phyloP scores from a whole-genome alignment of 2,329 filamentous ascomycete genomes.

The Whalleya microplaca region DNA sequence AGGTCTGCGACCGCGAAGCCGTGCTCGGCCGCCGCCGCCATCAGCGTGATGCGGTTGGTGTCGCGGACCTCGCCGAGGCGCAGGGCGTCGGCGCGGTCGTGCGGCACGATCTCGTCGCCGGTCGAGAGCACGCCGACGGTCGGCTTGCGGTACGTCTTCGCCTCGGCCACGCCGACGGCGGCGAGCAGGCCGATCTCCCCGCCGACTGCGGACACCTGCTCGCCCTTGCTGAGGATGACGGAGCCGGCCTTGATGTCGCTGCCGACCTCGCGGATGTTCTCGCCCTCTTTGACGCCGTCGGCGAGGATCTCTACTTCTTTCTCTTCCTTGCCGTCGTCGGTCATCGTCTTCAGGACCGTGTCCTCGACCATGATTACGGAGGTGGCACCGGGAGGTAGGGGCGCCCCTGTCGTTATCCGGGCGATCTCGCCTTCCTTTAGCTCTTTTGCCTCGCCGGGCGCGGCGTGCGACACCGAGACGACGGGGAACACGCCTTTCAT shows the following conservation, averaged over 20 bases:
- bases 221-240: conserved; percentile 74
- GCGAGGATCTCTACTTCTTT: conserved; percentile 86
- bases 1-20: conserved; percentile 83
- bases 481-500: conserved; percentile 86
- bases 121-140: conserved; percentile 88
- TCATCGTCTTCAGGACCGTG: conserved; percentile 74
- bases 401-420: conserved; percentile 92
- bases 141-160: conserved; percentile 75
- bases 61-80: conserved; percentile 86
- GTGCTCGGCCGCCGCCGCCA: conserved; percentile 74
- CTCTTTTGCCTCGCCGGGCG: conserved; percentile 66
- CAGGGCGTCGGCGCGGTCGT: conserved; percentile 65
- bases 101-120: conserved; percentile 88
- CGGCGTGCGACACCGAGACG: conserved; percentile 82
- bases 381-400: conserved; percentile 83
- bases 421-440: conserved; percentile 78
- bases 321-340: conserved; percentile 82
- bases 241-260: conserved; percentile 78
- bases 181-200: conserved; percentile 91
- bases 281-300: conserved; percentile 71
- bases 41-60: conserved; percentile 86
- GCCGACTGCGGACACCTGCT: conserved; percentile 82
- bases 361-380: conserved; percentile 98
- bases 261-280: conserved; percentile 90
- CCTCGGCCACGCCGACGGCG: conserved; percentile 74